Conservation (phyloP, 2,329 filamentous ascomycete species). For the Phialophora macrospora region DNA sequence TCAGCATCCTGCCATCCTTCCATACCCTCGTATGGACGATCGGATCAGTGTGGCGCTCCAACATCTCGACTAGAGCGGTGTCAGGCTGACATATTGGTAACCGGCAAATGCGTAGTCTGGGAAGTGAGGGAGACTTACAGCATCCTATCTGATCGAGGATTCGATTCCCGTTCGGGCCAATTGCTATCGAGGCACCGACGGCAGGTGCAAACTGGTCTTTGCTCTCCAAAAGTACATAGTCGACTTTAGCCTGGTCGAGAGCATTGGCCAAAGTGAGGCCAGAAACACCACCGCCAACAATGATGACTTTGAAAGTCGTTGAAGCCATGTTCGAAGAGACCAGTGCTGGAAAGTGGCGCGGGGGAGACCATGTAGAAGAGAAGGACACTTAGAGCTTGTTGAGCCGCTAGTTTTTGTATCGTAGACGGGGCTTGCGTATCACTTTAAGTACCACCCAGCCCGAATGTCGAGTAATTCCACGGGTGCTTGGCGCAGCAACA, state of each 20-base stretch:
- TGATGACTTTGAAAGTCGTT: slow-evolving; percentile 13
- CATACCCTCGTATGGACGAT: not conserved
- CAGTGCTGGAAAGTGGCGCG: not conserved
- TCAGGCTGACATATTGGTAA: not conserved
- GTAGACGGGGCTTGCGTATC: not conserved
- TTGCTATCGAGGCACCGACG: slow-evolving; percentile 36
- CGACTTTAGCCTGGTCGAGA: slow-evolving; percentile 35
- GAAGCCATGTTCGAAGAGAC: not conserved
- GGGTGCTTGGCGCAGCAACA: not conserved
- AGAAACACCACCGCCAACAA: slow-evolving; percentile 21
- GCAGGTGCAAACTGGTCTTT: slow-evolving; percentile 35
- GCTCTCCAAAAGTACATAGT: slow-evolving; percentile 38
- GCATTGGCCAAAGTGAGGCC: slow-evolving; percentile 35
- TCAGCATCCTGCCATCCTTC: slow-evolving; percentile 4
- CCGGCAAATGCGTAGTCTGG: not conserved
- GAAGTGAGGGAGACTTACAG: slow-evolving; percentile 1
- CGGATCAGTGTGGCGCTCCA: not conserved
- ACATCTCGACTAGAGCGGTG: not conserved
- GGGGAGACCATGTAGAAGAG: not conserved
- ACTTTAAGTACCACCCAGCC: not conserved
- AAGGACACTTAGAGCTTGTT: not conserved
- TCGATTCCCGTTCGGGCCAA: slow-evolving; percentile 32
- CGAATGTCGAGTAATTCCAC: not conserved
- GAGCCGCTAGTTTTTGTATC: not conserved
- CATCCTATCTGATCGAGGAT: slow-evolving; percentile 9